A percentile compares a stretch with the other conserved stretches of the same genome.
Evolutionary conservation across 2,329 filamentous ascomycete species (phyloP).

Genomic region (Whalleya microplaca): DNA sequence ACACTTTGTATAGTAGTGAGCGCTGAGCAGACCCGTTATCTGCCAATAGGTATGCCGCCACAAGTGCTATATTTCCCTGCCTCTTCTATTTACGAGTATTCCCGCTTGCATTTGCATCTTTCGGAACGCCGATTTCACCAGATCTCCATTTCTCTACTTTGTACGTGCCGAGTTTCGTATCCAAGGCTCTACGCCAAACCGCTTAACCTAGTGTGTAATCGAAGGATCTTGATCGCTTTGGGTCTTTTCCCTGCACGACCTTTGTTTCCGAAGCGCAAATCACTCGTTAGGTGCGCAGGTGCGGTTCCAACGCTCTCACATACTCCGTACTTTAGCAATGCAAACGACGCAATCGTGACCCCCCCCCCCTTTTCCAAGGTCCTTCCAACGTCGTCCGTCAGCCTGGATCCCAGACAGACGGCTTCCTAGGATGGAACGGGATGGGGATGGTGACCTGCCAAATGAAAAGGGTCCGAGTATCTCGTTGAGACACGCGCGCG

Average conservation of each 20-base stretch:
- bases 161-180: slow-evolving; percentile 28
- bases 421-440: background rate
- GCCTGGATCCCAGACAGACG: background rate
- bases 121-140: slow-evolving; percentile 18
- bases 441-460: background rate
- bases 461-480: background rate
- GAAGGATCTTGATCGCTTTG: slow-evolving; percentile 11
- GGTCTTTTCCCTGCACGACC: slow-evolving; percentile 23
- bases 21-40: too few species aligned
- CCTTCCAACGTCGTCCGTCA: background rate
- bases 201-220: slow-evolving; percentile 23
- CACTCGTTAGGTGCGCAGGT: slow-evolving; percentile 16
- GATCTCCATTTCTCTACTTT: slow-evolving; percentile 9
- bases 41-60: too few species aligned
- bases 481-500: slow-evolving; percentile 8
- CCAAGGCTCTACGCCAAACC: slow-evolving; percentile 24
- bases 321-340: background rate
- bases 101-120: background rate
- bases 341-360: background rate
- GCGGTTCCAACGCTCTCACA: slow-evolving; percentile 20
- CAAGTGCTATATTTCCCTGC: too few species aligned
- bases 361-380: background rate
- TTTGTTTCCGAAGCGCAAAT: slow-evolving; percentile 27
- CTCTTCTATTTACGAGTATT: too few species aligned
- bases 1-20: too few species aligned